A percentile compares a stretch with the other conserved stretches of the same genome.
These are phyloP conservation scores for button mushroom (Agaricus bisporus) DNA, from an alignment of 768 basidiomycete genomes.

Conservation along the genomic window DNA sequence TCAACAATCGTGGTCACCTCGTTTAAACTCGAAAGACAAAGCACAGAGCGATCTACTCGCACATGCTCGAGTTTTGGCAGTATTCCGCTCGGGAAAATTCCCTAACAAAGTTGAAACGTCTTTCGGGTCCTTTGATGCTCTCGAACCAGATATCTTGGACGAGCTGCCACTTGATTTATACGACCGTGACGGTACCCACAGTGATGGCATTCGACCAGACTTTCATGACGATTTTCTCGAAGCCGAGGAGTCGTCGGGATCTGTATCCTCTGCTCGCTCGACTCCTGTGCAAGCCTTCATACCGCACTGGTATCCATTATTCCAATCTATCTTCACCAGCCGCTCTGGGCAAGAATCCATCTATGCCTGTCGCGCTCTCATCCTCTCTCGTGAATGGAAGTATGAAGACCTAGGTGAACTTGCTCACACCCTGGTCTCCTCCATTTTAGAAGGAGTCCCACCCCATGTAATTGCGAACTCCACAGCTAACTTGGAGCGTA, in stretches of 20 bases:
- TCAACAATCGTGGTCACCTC: neutral
- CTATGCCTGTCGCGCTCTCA: neutral
- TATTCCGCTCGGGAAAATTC: slow-evolving; percentile 6
- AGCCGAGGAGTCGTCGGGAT: neutral
- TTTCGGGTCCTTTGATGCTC: neutral
- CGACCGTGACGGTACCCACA: neutral
- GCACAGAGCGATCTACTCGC: neutral
- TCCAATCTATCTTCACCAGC: neutral
- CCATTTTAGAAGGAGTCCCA: neutral
- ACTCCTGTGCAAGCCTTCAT: neutral
- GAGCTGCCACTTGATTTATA: neutral
- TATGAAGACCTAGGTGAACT: slow-evolving; percentile 4
- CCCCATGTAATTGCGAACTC: neutral
- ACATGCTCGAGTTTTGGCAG: slow-evolving; percentile 3
- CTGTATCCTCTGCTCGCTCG: neutral
- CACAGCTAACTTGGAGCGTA: neutral
- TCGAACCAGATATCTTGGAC: slow-evolving; percentile 1
- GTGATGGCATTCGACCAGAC: neutral
- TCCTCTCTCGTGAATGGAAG: slow-evolving; percentile 1
- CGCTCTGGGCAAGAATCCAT: neutral
- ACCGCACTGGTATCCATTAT: neutral
- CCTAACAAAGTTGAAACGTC: slow-evolving; percentile 1
- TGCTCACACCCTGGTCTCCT: slow-evolving; percentile 1
- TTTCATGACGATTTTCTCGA: slow-evolving; percentile 1
- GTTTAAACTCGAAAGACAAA: neutral